Conservation (phyloP, 768 basidiomycete genomes). For the Mycena galericulata region DNA sequence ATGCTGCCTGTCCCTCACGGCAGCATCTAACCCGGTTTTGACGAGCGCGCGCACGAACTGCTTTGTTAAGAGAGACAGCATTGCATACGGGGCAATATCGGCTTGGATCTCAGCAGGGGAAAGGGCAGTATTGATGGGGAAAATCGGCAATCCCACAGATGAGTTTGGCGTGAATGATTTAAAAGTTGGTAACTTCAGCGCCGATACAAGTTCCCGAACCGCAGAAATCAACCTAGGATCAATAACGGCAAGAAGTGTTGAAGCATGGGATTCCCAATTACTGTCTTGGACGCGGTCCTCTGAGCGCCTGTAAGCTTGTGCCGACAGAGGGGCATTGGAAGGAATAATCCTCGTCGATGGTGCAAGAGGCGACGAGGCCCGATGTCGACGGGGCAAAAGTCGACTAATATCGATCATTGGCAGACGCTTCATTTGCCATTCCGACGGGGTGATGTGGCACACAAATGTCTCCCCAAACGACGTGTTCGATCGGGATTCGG, state of each 20-base stretch:
- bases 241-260: slow-evolving; percentile 41
- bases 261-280: slow-evolving; percentile 27
- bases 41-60: slow-evolving; percentile 52
- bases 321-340: background rate
- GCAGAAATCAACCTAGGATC: slow-evolving; percentile 50
- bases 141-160: slow-evolving; percentile 15
- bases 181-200: slow-evolving; percentile 45
- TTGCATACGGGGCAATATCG: slow-evolving; percentile 54
- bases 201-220: slow-evolving; percentile 42
- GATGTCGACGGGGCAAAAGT: slow-evolving; percentile 13
- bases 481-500: slow-evolving; percentile 11
- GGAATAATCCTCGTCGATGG: slow-evolving; percentile 1
- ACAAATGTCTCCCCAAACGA: slow-evolving; percentile 15
- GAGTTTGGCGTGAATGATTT: slow-evolving; percentile 11
- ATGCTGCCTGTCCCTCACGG: slow-evolving; percentile 46
- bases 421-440: slow-evolving; percentile 41
- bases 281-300: background rate
- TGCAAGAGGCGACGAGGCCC: background rate
- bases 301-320: background rate
- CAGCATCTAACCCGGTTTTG: slow-evolving; percentile 50
- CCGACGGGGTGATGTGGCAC: slow-evolving; percentile 42
- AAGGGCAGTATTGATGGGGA: slow-evolving; percentile 46
- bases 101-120: slow-evolving; percentile 45
- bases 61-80: slow-evolving; percentile 50
- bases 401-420: slow-evolving; percentile 45